Conservation (phyloP, 2,329 filamentous ascomycete species). For the Aspergillus proliferans region DNA sequence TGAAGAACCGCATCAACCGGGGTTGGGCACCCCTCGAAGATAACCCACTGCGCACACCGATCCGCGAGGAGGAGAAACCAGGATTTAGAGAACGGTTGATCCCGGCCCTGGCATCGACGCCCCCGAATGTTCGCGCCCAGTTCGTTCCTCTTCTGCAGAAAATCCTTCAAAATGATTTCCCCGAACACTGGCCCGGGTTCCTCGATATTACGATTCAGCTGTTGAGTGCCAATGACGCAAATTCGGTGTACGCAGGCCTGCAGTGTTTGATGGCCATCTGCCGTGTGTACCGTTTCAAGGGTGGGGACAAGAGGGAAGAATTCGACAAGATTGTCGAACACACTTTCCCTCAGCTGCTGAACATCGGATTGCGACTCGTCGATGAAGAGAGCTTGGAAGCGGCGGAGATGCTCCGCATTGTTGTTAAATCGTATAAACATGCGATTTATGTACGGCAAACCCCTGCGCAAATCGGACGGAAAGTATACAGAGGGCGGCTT, state of each 20-base stretch:
- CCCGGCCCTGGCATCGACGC: slow-evolving; percentile 75
- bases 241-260: slow-evolving; percentile 83
- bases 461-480: neutral
- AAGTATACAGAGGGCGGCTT: slow-evolving; percentile 6
- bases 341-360: slow-evolving; percentile 80
- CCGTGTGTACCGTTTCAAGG: slow-evolving; percentile 91
- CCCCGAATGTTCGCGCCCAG: slow-evolving; percentile 79
- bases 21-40: slow-evolving; percentile 80
- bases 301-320: slow-evolving; percentile 71
- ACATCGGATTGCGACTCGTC: slow-evolving; percentile 81
- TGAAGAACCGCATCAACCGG: slow-evolving; percentile 94
- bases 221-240: slow-evolving; percentile 76
- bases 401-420: slow-evolving; percentile 91
- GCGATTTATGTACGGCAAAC: slow-evolving; percentile 73
- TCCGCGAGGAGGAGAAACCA: slow-evolving; percentile 82
- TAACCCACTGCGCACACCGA: slow-evolving; percentile 63
- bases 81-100: slow-evolving; percentile 82
- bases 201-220: slow-evolving; percentile 88
- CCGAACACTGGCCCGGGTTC: slow-evolving; percentile 87
- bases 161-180: slow-evolving; percentile 93
- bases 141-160: slow-evolving; percentile 92
- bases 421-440: slow-evolving; percentile 96
- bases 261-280: slow-evolving; percentile 93
- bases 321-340: slow-evolving; percentile 92
- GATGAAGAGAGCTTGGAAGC: slow-evolving; percentile 90